phyloP scores from a whole-genome alignment of 192 early-diverging fungal genomes.

The Pecoramyces ruminantium region DNA sequence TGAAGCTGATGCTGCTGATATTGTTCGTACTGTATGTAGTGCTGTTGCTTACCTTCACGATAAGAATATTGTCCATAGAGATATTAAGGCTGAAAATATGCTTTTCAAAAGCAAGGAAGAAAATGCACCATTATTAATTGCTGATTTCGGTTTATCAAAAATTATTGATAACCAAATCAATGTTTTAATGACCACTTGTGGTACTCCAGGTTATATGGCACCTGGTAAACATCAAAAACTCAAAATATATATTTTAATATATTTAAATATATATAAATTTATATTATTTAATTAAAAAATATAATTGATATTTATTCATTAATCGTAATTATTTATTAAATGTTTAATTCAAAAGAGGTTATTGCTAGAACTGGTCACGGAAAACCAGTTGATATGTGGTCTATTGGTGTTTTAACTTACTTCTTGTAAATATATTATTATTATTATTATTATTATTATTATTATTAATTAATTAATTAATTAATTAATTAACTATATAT shows the following conservation, averaged over 20 bases:
- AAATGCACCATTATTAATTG: constrained; percentile 47
- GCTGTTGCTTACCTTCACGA: constrained; percentile 2
- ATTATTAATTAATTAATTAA: no score
- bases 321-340: no score
- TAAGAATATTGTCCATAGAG: constrained; percentile 1
- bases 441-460: no score
- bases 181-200: constrained; percentile 51
- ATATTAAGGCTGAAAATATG: constrained; percentile 58
- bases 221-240: neutral
- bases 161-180: constrained; percentile 41
- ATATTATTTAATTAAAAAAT: no score
- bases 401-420: constrained; percentile 4
- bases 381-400: constrained; percentile 8
- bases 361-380: constrained; percentile 1
- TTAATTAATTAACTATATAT: no score
- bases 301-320: no score
- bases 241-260: no score
- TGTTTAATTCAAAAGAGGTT: no score
- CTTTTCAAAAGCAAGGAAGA: constrained; percentile 42
- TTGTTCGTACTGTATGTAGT: constrained; percentile 1
- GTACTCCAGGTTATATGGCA: constrained; percentile 44
- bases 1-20: constrained; percentile 1
- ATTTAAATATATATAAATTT: no score
- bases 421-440: neutral
- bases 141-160: constrained; percentile 67